These are phyloP conservation scores for Caulochytrium protostelioides DNA, from an alignment of 371 early-diverging fungal species.

Conservation along the genomic window DNA sequence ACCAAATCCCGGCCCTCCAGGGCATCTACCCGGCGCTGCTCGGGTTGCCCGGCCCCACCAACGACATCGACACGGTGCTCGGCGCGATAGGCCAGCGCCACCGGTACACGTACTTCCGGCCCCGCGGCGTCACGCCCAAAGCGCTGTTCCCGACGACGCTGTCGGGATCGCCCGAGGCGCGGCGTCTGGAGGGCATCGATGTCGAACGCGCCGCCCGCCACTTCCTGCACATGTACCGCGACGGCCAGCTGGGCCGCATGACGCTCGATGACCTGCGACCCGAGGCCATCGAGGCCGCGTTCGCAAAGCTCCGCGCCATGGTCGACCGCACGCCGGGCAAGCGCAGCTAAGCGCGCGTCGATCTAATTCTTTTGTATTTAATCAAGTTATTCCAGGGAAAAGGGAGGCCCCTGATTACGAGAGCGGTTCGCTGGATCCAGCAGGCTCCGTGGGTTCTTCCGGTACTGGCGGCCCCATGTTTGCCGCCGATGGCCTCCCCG, in stretches of 20 bases:
- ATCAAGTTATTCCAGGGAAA: too few species aligned
- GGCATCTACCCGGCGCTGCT: conserved; percentile 5
- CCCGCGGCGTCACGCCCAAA: background rate
- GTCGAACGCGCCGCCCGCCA: conserved; percentile 6
- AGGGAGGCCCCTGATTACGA: too few species aligned
- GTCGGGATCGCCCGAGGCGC: background rate
- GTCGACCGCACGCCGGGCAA: too few species aligned
- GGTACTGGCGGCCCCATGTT: too few species aligned
- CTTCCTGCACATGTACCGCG: conserved; percentile 12
- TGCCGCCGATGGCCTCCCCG: too few species aligned
- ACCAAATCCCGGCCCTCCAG: conserved; percentile 12
- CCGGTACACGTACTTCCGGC: background rate
- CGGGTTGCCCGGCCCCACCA: conserved; percentile 6
- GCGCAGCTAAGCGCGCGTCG: too few species aligned
- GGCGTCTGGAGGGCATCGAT: conserved; percentile 1
- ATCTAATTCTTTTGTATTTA: too few species aligned
- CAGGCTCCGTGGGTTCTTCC: too few species aligned
- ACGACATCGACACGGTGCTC: conserved; percentile 6
- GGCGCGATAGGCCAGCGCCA: conserved; percentile 1
- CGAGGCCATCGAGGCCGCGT: conserved; percentile 3
- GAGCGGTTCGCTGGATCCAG: too few species aligned
- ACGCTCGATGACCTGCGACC: conserved; percentile 19
- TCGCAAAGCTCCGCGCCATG: background rate
- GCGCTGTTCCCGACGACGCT: background rate
- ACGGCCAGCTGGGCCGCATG: conserved; percentile 16